Base-by-base conservation (phyloP, 768 basidiomycete genomes). In the Pisolithus sp. region DNA sequence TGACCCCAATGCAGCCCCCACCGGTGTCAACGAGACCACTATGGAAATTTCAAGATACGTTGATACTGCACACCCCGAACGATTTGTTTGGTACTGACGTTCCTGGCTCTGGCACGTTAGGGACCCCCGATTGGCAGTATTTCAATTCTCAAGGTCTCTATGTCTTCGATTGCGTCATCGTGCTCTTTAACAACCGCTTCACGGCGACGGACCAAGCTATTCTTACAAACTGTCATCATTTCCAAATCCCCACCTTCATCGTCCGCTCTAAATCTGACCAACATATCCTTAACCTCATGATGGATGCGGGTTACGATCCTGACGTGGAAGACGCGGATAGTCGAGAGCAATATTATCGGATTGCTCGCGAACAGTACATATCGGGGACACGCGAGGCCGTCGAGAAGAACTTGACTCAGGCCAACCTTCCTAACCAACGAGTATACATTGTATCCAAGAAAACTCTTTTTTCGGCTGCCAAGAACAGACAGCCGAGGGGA, bases 71-170 rank as follows among this genome's bases (percentile, higher is more conserved):
- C 49, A 60, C 5, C 42, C 48, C 43, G 42, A 49, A 23, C 57
- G 49, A 7, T 53, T 59, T 31, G 51, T 60, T 39, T 66, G 65
- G 66, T 67, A 60, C 37, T n/a, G 65, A 67, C 37, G 51, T 67
- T 30, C 66, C 65, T 2, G 66, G 66, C 34, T 63, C 63, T n/a
- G 62, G 62, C n/a, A 67, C 65, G 6, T 44, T 60, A 10, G 51
- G 47, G 17, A 53, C 60, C 26, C 56, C 60, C 34, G 60, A 59
- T 36, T 64, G 62, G 62, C 53, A 60, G 26, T 67, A 67, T 48
- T 66, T 67, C 55, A 63, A 64, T 28, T 49, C 59, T 8, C 60
- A 66, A 38, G 63, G 63, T 5, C 59, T 67, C 12, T 67, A 59
- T 49, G 56, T 62, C 41, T 66, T 46, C 13, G 46, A 46, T 31